Conservation (phyloP, 2,329 filamentous ascomycete species). For the Fonsecaea nubica region DNA sequence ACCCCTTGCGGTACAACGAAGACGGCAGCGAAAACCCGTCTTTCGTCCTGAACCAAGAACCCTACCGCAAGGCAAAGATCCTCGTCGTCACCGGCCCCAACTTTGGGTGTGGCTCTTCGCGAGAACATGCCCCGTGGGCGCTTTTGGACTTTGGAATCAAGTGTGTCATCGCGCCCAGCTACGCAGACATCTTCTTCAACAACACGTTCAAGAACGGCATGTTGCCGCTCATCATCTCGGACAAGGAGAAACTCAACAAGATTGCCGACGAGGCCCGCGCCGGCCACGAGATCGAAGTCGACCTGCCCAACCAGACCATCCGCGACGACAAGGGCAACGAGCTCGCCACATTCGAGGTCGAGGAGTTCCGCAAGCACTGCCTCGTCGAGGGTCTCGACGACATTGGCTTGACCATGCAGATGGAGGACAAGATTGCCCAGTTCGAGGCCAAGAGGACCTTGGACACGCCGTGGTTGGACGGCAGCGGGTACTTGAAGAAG, state of each 20-base stretch:
- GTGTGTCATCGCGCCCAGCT: conserved; percentile 87
- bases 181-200: conserved; percentile 96
- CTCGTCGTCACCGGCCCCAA: conserved; percentile 90
- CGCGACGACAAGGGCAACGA: conserved; percentile 75
- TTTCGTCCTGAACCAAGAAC: conserved; percentile 89
- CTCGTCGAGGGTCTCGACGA: conserved; percentile 92
- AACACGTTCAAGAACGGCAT: conserved; percentile 99
- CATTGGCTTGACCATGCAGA: conserved; percentile 91
- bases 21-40: conserved; percentile 76
- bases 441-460: conserved; percentile 80
- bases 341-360: conserved; percentile 82
- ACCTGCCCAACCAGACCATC: conserved; percentile 83
- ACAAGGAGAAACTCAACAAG: conserved; percentile 67
- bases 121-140: conserved; percentile 97
- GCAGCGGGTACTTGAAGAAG: conserved; percentile 75
- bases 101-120: conserved; percentile 91
- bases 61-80: conserved; percentile 84
- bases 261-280: conserved; percentile 79
- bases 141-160: conserved; percentile 95
- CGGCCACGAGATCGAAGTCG: conserved; percentile 84
- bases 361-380: conserved; percentile 94
- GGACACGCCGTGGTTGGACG: conserved; percentile 90
- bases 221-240: conserved; percentile 80
- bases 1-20: conserved; percentile 77
- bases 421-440: conserved; percentile 82